A percentile compares a stretch with the other conserved stretches of the same genome.
These are phyloP conservation scores for Penicillium sp. DNA, from an alignment of 2,329 filamentous ascomycete species.

Conservation along the genomic window DNA sequence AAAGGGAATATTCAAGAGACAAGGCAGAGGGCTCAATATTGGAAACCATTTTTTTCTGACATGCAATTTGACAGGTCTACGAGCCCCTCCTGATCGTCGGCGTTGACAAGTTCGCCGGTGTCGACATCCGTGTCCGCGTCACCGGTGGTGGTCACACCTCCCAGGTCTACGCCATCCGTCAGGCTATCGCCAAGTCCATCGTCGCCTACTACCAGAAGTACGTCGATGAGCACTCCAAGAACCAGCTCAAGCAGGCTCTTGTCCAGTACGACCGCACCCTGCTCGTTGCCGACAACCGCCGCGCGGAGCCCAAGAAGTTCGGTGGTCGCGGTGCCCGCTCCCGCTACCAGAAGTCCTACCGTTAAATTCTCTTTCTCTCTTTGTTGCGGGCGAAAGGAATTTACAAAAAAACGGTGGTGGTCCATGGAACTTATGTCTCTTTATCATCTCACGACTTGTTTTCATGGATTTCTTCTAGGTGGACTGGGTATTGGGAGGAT, in stretches of 20 bases:
- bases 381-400: conserved; percentile 54
- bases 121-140: conserved; percentile 97
- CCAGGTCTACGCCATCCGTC: conserved; percentile 96
- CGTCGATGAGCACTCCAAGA: conserved; percentile 99
- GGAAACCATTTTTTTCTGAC: conserved; percentile 8
- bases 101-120: conserved; percentile 92
- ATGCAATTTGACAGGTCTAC: conserved; percentile 67
- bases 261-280: conserved; percentile 95
- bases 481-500: conserved; percentile 25
- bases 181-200: conserved; percentile 97
- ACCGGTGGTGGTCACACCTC: conserved; percentile 96
- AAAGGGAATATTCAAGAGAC: neutral
- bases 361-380: conserved; percentile 60
- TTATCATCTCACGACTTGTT: conserved; percentile 26
- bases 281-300: conserved; percentile 97
- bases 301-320: conserved; percentile 98
- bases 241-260: conserved; percentile 95
- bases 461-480: conserved; percentile 24
- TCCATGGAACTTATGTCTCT: conserved; percentile 21
- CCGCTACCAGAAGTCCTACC: conserved; percentile 99
- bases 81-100: conserved; percentile 96
- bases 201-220: conserved; percentile 99
- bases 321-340: conserved; percentile 82
- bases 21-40: neutral
- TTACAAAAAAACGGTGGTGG: conserved; percentile 38